Conservation (phyloP, 2,329 filamentous ascomycete genomes). For the Sclerotinia spermophila region DNA sequence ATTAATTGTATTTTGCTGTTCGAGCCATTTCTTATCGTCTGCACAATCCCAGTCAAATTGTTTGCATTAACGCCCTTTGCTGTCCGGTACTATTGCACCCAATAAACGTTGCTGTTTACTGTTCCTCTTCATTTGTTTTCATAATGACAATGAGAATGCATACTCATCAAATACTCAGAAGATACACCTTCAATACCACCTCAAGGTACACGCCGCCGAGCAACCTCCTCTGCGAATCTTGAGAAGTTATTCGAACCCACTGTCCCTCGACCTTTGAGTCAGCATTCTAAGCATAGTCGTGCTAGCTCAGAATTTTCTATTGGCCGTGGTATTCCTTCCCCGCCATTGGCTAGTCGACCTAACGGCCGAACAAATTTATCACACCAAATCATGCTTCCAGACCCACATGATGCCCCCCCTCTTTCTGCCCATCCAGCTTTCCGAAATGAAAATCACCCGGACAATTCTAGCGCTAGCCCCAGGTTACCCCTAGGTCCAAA, state of each 20-base stretch:
- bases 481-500: constrained; percentile 20
- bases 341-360: constrained; percentile 40
- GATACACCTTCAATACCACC: neutral
- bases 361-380: constrained; percentile 36
- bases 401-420: constrained; percentile 34
- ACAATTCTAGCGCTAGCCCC: constrained; percentile 24
- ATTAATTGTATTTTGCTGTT: constrained; percentile 13
- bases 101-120: neutral
- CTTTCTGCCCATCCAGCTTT: constrained; percentile 36
- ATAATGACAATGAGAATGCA: neutral
- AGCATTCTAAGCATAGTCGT: constrained; percentile 64
- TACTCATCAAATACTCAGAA: constrained; percentile 6
- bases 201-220: constrained; percentile 50
- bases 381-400: constrained; percentile 32
- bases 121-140: neutral
- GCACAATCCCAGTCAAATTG: neutral
- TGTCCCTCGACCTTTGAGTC: constrained; percentile 52
- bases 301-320: constrained; percentile 68
- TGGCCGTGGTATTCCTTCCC: constrained; percentile 50
- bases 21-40: neutral
- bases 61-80: neutral
- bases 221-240: constrained; percentile 59
- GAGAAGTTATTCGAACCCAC: constrained; percentile 51
- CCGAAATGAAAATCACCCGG: constrained; percentile 29
- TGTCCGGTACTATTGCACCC: neutral